These are phyloP conservation scores for Tolypocladium ovalisporum DNA, from an alignment of 2,329 filamentous ascomycete species.

Conservation along the genomic window DNA sequence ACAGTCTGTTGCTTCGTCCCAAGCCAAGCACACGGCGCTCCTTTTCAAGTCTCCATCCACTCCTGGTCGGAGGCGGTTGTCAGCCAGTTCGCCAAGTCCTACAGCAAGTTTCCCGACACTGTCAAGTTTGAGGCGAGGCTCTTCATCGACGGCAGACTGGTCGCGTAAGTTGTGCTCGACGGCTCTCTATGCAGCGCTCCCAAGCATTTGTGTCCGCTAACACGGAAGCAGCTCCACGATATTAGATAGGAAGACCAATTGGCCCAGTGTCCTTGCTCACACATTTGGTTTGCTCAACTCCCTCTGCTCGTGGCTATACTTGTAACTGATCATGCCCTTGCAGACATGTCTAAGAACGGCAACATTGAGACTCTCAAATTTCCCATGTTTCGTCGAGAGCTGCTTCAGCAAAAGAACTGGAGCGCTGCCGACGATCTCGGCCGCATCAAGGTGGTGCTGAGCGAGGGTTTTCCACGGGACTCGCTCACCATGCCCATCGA, in stretches of 20 bases:
- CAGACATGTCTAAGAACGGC: slow-evolving; percentile 44
- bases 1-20: slow-evolving; percentile 63
- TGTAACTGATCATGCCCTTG: background rate
- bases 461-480: slow-evolving; percentile 56
- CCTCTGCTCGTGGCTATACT: background rate
- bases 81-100: slow-evolving; percentile 44
- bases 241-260: slow-evolving; percentile 37
- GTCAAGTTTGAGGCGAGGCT: slow-evolving; percentile 56
- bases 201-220: background rate
- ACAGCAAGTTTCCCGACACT: slow-evolving; percentile 44
- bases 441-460: slow-evolving; percentile 65
- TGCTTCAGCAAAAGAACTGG: slow-evolving; percentile 62
- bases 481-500: slow-evolving; percentile 45
- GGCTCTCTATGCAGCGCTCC: background rate
- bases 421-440: slow-evolving; percentile 59
- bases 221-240: slow-evolving; percentile 35
- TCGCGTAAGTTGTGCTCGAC: slow-evolving; percentile 34
- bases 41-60: slow-evolving; percentile 66
- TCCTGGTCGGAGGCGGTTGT: slow-evolving; percentile 55
- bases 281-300: slow-evolving; percentile 23
- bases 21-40: slow-evolving; percentile 42
- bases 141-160: slow-evolving; percentile 54
- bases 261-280: slow-evolving; percentile 38
- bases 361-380: slow-evolving; percentile 56
- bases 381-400: slow-evolving; percentile 58